Conservation (phyloP, 176 grass and related monocot genomes). For the Avena sativa region DNA sequence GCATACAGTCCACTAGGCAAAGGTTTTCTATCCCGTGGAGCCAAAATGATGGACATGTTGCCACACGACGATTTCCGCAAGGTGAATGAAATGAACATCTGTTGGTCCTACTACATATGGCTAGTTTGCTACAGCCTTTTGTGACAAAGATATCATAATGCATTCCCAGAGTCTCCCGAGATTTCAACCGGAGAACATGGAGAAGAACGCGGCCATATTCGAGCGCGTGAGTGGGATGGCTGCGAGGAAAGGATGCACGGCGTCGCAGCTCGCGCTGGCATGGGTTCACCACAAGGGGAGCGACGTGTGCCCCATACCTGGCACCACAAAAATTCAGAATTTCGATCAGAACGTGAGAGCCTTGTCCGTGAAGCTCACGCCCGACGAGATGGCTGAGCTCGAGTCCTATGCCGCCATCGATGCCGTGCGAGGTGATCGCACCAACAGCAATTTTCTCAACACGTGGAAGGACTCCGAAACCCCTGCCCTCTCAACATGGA, state of each 20-base stretch:
- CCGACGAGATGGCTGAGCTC: constrained; percentile 47
- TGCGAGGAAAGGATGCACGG: constrained; percentile 55
- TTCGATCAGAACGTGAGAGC: constrained; percentile 47
- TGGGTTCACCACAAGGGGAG: constrained; percentile 65
- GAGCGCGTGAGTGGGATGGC: constrained; percentile 40
- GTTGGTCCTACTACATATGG: neutral
- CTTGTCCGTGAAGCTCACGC: constrained; percentile 47
- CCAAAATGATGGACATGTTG: constrained; percentile 48
- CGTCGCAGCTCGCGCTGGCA: constrained; percentile 61
- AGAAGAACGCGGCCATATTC: constrained; percentile 47
- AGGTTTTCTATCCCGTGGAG: constrained; percentile 58
- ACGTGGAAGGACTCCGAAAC: constrained; percentile 52
- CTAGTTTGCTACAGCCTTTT: neutral
- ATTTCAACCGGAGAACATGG: constrained; percentile 45
- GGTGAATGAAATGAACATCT: constrained; percentile 17
- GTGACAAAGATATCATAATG: neutral
- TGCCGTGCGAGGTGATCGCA: constrained; percentile 30
- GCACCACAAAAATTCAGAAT: constrained; percentile 60
- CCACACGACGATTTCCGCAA: constrained; percentile 56
- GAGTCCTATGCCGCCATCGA: constrained; percentile 29
- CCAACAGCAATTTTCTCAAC: neutral
- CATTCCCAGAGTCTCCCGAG: constrained; percentile 20
- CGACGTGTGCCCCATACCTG: constrained; percentile 60
- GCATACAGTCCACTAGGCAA: constrained; percentile 70
- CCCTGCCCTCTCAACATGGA: constrained; percentile 50